Percentiles rank a stretch among this genome's conserved stretches.
These are phyloP conservation scores for Prunus mira DNA, from an alignment of 306 rosid genomes.

Conservation along the genomic window DNA sequence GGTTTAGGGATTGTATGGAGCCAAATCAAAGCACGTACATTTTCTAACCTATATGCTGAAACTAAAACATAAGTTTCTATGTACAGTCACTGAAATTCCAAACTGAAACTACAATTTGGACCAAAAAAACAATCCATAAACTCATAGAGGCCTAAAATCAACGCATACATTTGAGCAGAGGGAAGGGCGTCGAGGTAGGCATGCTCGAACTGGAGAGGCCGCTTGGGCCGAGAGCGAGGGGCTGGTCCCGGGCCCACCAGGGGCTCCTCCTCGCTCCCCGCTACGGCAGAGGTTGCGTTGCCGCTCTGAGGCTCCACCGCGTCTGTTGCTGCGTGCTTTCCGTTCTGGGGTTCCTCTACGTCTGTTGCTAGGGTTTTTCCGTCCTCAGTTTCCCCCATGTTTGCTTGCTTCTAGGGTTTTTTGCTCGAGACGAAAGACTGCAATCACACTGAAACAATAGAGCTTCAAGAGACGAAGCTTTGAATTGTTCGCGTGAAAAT, in stretches of 20 bases:
- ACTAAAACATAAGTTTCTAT: neutral
- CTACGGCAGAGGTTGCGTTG: conserved; percentile 10
- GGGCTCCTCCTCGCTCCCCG: conserved; percentile 47
- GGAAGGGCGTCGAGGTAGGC: conserved; percentile 92
- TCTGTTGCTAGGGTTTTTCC: neutral
- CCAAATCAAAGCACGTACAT: neutral
- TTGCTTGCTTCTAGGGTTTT: neutral
- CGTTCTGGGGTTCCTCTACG: conserved; percentile 33
- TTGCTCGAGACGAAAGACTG: neutral
- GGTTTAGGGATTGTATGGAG: neutral
- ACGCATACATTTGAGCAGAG: conserved; percentile 69
- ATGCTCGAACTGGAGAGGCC: conserved; percentile 95
- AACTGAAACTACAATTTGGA: neutral
- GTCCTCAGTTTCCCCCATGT: conserved; percentile 13
- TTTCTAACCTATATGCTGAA: neutral
- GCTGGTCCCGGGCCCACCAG: conserved; percentile 74
- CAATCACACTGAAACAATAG: neutral
- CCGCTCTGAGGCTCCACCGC: conserved; percentile 26
- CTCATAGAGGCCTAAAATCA: neutral
- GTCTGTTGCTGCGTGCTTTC: neutral
- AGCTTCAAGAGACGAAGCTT: neutral
- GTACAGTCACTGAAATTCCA: neutral
- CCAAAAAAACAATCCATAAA: neutral
- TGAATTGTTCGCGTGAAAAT: neutral
- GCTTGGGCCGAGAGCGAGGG: conserved; percentile 70